phyloP scores from a whole-genome alignment of 106 monocot genomes.

The Dendrobium officinale region DNA sequence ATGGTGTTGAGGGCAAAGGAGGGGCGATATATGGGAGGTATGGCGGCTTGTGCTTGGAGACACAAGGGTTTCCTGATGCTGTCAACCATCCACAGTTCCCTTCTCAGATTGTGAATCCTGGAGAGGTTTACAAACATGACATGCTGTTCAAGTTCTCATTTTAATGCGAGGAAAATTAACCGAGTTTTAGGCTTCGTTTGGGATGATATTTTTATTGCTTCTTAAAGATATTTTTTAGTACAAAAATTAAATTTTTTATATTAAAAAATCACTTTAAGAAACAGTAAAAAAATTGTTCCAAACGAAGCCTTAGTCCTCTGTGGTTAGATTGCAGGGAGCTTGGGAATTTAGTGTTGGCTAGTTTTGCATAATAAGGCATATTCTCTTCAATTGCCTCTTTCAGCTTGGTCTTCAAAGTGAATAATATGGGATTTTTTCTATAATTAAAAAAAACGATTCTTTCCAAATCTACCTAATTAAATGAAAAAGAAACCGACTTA shows the following conservation, averaged over 20 bases:
- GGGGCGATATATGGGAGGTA: slow-evolving; percentile 31
- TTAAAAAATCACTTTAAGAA: too few species aligned
- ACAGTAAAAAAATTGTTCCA: too few species aligned
- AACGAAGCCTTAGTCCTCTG: background rate
- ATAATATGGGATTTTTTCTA: background rate
- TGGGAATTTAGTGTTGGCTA: background rate
- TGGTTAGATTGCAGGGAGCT: background rate
- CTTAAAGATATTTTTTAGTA: too few species aligned
- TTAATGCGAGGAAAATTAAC: background rate
- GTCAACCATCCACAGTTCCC: slow-evolving; percentile 63
- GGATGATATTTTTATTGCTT: too few species aligned
- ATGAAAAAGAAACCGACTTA: too few species aligned
- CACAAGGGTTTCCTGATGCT: slow-evolving; percentile 53
- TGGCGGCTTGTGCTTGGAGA: slow-evolving; percentile 52
- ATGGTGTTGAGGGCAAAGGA: slow-evolving; percentile 32
- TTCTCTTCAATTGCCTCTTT: background rate
- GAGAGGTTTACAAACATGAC: slow-evolving; percentile 46
- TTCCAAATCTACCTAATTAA: background rate
- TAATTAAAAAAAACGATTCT: background rate
- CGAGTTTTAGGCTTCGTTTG: background rate
- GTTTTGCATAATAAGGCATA: background rate
- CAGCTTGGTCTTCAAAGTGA: background rate
- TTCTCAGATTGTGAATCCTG: slow-evolving; percentile 56
- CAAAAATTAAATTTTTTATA: too few species aligned
- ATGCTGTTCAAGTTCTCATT: slow-evolving; percentile 62